phyloP scores from a whole-genome alignment of 2,329 filamentous ascomycete genomes.

The Trichoderma aggressivum region DNA sequence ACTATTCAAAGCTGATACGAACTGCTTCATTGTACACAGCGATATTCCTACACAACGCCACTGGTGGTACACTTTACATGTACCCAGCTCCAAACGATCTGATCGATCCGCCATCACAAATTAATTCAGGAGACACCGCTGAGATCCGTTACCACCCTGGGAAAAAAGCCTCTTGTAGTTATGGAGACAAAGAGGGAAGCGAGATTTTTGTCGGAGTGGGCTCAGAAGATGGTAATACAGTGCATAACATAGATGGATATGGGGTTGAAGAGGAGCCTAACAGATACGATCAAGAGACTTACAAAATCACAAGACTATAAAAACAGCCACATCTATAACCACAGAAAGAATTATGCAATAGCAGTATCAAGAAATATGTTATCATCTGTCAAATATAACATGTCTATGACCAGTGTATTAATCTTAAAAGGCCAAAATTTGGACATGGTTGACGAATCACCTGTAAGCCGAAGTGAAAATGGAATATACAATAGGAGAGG shows the following conservation, averaged over 20 bases:
- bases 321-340: not conserved
- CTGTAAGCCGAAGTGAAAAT: not conserved
- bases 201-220: not conserved
- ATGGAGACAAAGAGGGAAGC: not conserved
- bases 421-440: not conserved
- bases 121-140: not conserved
- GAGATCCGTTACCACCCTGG: not conserved
- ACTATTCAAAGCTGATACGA: not conserved
- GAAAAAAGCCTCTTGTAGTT: not conserved
- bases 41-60: not conserved
- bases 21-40: not conserved
- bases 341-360: not conserved
- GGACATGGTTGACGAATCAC: not conserved
- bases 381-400: not conserved
- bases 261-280: not conserved
- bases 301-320: not conserved
- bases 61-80: not conserved
- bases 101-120: not conserved
- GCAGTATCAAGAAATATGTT: not conserved
- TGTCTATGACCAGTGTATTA: not conserved
- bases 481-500: not conserved
- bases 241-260: not conserved
- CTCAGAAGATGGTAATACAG: not conserved
- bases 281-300: not conserved
- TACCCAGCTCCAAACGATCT: not conserved